Evolutionary conservation across 306 rosid species (phyloP), one percentile per base, ranked within the genome.

Genomic region (Acmispon strigosus): DNA sequence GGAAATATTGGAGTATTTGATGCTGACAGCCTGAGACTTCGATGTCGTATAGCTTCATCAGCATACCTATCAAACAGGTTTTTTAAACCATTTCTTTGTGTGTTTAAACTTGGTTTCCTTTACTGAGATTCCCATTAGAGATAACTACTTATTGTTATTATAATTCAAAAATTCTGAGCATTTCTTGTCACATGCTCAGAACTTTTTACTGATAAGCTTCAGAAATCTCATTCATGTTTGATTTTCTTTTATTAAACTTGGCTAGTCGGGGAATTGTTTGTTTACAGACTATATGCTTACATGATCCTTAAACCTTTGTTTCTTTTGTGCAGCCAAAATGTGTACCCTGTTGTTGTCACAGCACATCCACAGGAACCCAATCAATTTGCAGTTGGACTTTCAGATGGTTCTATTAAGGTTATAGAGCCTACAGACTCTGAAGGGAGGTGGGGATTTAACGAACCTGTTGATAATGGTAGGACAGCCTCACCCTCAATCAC

Each of bases 1-100:
- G 88, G 93, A 76, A 84, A 84, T 45, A 55, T 87, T 8, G 91
- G 91, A 50, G 89, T 90, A 18, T 87, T 87, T 52, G 89, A 87
- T 27, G 86, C 88, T 43, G 90, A 85, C 74, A 80, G 55, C 78
- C 73, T 90, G 48, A 79, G 78, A 59, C 72, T 82, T 12, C 54
- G 85, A 74, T 90, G 96, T 57, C 89, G 91, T 12, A 76, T 90
- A 27, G 85, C 89, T 50, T 76, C 91, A 10, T 60, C 96, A 1
- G 80, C 87, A 13, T 87, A 87, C 73, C 41, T 85, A 16, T 44
- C 73, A 52, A 82, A 58, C 48, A 82, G 86, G 91, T 87, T 32
- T 32, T 27, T 4, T 8, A 32, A 32, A 32, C 37, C 0, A 5
- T 32, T 32, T 32, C 37, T 32, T 2, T 27, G 37, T 32, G 37